Evolutionary conservation across 1,284 basidiomycete species (phyloP), one percentile per base, ranked within the genome.

Genomic region (Apiotrichum veenhuisii): DNA sequence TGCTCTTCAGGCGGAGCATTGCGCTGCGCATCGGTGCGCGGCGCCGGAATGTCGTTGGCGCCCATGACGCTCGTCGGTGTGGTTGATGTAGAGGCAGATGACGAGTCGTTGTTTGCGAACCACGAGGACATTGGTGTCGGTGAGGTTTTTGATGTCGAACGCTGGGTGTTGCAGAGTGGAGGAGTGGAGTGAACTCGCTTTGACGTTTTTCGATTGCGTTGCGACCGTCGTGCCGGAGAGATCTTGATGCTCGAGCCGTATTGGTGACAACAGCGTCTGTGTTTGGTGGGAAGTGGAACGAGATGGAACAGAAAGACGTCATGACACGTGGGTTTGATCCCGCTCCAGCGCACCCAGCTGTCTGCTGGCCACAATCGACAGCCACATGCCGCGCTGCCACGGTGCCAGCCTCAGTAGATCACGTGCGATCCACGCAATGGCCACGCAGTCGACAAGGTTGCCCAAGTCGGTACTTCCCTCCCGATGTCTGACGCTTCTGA

Each of bases 1-100:
- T 66, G 64, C 10, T 70, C 67, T 12, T 64, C 59, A 4, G 69
- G 66, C 3, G 73, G 67, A n/a, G 65, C 64, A 54, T 73, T 73
- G 48, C 65, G 67, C 12, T 54, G 47, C 1, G 65, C 56, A 50
- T 75, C 73, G 3, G 66, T 64, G 50, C 61, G 52, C 22, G 73
- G 73, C 3, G 67, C 52, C 1, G 71, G 73, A 42, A 75, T 64
- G 53, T 67, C 63, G 61, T 71, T 74, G 22, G 60, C 66, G 8
- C 67, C 70, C 22, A 56, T 63, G 11, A 57, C 59, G 25, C 54
- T 41, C n/a, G n/a, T n/a, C 5, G 55, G 41, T 15, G 56, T 34
- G 5, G 23, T 36, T n/a, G 46, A 27, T 37, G 26, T 4, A 33
- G 20, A 34, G 14, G 30, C 33, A 3, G 41, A 49, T 14, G 37